Percentiles rank a stretch among this genome's conserved stretches.
phyloP scores from a whole-genome alignment of 345 rosid species.

The Populus nigra region DNA sequence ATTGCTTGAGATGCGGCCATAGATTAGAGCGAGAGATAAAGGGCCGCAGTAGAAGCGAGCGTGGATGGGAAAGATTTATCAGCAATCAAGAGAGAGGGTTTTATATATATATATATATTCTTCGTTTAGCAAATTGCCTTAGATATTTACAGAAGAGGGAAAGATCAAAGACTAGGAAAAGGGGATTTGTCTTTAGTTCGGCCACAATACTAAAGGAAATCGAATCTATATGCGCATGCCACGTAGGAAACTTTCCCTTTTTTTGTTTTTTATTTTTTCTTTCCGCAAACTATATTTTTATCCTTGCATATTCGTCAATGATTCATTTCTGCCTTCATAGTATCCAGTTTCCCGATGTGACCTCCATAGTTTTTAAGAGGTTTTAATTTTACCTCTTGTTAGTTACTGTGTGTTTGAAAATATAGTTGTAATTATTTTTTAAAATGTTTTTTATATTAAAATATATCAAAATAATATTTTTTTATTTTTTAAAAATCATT shows the following conservation, averaged over 20 bases:
- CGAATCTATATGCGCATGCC: neutral
- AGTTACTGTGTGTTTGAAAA: no score
- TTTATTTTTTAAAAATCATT: no score
- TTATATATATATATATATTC: neutral
- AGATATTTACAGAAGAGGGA: neutral
- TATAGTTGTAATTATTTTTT: no score
- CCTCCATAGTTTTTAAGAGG: neutral
- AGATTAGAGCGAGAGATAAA: conserved; percentile 1
- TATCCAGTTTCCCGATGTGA: neutral
- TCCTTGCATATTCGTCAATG: neutral
- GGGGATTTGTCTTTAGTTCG: neutral
- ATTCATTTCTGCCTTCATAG: neutral
- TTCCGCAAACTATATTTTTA: neutral
- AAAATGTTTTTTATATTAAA: no score
- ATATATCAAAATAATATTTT: no score
- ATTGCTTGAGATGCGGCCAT: conserved; percentile 49
- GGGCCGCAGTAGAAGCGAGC: conserved; percentile 10
- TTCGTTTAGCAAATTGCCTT: neutral
- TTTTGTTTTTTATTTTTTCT: no score
- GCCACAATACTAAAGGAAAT: neutral
- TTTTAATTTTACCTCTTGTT: neutral
- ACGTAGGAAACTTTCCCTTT: neutral
- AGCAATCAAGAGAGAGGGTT: conserved; percentile 7
- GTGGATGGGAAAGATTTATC: conserved; percentile 17
- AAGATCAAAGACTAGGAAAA: neutral